Percentiles rank a stretch among this genome's conserved stretches.
Evolutionary conservation across 2,329 filamentous ascomycete species (phyloP).

Genomic region (Calycina herbarum): DNA sequence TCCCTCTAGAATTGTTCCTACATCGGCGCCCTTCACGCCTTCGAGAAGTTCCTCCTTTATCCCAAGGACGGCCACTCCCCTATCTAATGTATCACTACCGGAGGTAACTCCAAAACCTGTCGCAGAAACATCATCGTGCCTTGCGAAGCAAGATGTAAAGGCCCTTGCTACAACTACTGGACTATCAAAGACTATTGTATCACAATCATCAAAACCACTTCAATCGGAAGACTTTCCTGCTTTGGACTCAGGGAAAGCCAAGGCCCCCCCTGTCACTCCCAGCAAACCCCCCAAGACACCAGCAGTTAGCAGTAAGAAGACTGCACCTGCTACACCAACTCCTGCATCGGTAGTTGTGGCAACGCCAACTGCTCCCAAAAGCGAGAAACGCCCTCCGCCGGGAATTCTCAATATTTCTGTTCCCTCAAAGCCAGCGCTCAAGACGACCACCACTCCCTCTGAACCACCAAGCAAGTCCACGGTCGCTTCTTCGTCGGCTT

Average conservation of each 20-base stretch:
- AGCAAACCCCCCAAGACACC: conserved; percentile 15
- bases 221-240: conserved; percentile 66
- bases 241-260: conserved; percentile 44
- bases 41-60: conserved; percentile 27
- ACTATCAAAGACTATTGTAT: conserved; percentile 47
- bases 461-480: conserved; percentile 26
- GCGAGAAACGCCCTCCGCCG: conserved; percentile 30
- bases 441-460: conserved; percentile 13
- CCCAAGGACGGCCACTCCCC: conserved; percentile 32
- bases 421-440: conserved; percentile 41
- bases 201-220: conserved; percentile 39
- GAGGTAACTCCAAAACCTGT: conserved; percentile 20
- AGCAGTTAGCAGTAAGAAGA: conserved; percentile 7
- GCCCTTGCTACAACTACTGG: conserved; percentile 47
- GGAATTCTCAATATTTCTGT: conserved; percentile 52
- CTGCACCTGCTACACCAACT: conserved; percentile 12
- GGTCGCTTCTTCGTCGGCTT: conserved; percentile 37
- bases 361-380: conserved; percentile 20
- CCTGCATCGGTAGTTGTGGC: conserved; percentile 1
- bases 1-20: conserved; percentile 31
- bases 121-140: conserved; percentile 23
- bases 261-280: conserved; percentile 16
- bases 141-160: conserved; percentile 48
- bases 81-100: conserved; percentile 32
- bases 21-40: conserved; percentile 35